Evolutionary conservation across 805 yeast genomes (phyloP), one percentile per base, ranked within the genome.

Genomic region (Myxozyma udenii): DNA sequence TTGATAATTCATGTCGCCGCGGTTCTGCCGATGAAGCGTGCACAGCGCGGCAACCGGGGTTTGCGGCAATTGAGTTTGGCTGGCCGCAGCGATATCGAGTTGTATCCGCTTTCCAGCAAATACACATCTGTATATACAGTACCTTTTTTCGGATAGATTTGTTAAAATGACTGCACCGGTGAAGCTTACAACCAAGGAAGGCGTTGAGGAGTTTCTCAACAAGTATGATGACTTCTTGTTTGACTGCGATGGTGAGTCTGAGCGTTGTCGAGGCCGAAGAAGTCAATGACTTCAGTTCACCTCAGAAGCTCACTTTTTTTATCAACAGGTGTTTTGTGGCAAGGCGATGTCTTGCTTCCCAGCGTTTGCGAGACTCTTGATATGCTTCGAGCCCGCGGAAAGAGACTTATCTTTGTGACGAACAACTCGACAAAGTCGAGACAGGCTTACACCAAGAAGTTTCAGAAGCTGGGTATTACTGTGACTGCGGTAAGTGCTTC

Each of bases 361-460:
- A 72, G 78, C 16, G 85, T 87, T 1, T 76, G 74, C 11, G 97
- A 93, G 66, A 85, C 96, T 0, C 68, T 93, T 38, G 74, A 76
- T 7, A 65, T 85, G 38, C 72, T 93, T 58, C 76, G 76, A 41
- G 46, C 65, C 16, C 57, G 62, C 22, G 61, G 79, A 35, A 93
- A 93, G 68, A 79, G 82, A 55, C 74, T 87, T 46, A 76, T 90
- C 40, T 93, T 93, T 71, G 98, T 93, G 25, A 90, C 98, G 41
- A 93, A 93, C 74, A 93, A 93, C 71, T 87, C 96, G 19, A 87
- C 97, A 26, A 91, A 93, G 67, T 85, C 96, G 1, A 75, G 98
- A 55, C 70, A 72, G 30, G 83, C 83, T 37, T 93, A 93, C 67
- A 77, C 85, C 26, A 68, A 73, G 59, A 93, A 93, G 70, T 88